phyloP scores from a whole-genome alignment of 768 basidiomycete species.

The Mycena olivaceomarginata region DNA sequence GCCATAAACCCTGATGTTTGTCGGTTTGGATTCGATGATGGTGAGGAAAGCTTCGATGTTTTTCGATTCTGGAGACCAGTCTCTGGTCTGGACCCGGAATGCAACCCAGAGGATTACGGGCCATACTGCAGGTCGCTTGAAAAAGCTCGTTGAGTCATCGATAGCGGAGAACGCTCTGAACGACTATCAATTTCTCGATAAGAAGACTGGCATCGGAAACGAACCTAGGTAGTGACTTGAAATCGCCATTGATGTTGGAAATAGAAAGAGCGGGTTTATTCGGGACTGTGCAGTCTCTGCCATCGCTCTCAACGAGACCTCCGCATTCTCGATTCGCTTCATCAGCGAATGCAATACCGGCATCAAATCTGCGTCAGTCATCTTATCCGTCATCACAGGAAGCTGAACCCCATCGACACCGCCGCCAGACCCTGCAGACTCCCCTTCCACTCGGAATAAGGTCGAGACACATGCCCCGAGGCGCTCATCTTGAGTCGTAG shows the following conservation, averaged over 20 bases:
- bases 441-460: too few species aligned
- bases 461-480: too few species aligned
- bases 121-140: conserved; percentile 28
- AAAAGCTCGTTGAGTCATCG: conserved; percentile 12
- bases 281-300: conserved; percentile 14
- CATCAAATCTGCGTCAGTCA: conserved; percentile 19
- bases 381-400: conserved; percentile 13
- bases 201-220: conserved; percentile 14
- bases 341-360: conserved; percentile 15
- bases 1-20: conserved; percentile 18
- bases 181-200: conserved; percentile 21
- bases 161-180: conserved; percentile 22
- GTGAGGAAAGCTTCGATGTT: conserved; percentile 20
- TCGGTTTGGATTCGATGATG: conserved; percentile 18
- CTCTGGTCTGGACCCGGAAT: conserved; percentile 24
- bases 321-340: conserved; percentile 20
- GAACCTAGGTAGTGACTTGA: conserved; percentile 20
- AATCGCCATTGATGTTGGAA: conserved; percentile 12
- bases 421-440: too few species aligned
- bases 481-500: background rate
- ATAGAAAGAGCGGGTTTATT: conserved; percentile 14
- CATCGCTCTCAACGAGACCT: conserved; percentile 17
- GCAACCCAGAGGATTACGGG: conserved; percentile 33
- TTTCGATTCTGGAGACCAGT: background rate
- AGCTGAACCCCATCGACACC: conserved; percentile 4